Evolutionary conservation across 2,329 filamentous ascomycete species (phyloP).

Genomic region (Periconia macrospinosa): DNA sequence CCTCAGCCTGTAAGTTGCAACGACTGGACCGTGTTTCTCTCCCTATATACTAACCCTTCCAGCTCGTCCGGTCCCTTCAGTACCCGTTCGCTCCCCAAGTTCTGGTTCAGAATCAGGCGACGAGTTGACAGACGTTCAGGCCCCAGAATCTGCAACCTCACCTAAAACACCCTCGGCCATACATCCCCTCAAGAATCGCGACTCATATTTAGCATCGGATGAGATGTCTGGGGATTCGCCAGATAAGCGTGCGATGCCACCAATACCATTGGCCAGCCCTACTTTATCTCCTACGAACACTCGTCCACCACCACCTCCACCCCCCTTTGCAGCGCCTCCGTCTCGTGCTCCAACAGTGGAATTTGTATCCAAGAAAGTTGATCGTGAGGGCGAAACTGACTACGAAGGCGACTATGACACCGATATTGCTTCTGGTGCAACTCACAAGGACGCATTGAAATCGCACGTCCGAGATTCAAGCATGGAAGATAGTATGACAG

Average conservation of each 20-base stretch:
- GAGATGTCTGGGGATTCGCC: slow-evolving; percentile 29
- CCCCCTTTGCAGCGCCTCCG: slow-evolving; percentile 44
- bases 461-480: slow-evolving; percentile 77
- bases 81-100: slow-evolving; percentile 65
- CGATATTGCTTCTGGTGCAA: slow-evolving; percentile 91
- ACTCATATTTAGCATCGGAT: slow-evolving; percentile 46
- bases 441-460: slow-evolving; percentile 90
- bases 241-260: slow-evolving; percentile 44
- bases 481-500: slow-evolving; percentile 64
- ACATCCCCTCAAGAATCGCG: slow-evolving; percentile 37
- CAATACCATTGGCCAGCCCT: slow-evolving; percentile 56
- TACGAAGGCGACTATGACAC: slow-evolving; percentile 99
- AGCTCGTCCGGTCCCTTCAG: slow-evolving; percentile 66
- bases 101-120: slow-evolving; percentile 87
- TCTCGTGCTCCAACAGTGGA: slow-evolving; percentile 40
- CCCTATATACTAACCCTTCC: slow-evolving; percentile 6
- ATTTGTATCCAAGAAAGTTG: slow-evolving; percentile 44
- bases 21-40: neutral
- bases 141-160: slow-evolving; percentile 34
- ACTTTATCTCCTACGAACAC: slow-evolving; percentile 31
- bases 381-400: slow-evolving; percentile 81
- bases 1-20: slow-evolving; percentile 34
- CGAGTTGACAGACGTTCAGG: slow-evolving; percentile 60
- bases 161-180: slow-evolving; percentile 34
- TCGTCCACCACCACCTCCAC: slow-evolving; percentile 50